Evolutionary conservation across 805 yeast species (phyloP), one percentile per base, ranked within the genome.

Genomic region (Yamadazyma phyllophila): DNA sequence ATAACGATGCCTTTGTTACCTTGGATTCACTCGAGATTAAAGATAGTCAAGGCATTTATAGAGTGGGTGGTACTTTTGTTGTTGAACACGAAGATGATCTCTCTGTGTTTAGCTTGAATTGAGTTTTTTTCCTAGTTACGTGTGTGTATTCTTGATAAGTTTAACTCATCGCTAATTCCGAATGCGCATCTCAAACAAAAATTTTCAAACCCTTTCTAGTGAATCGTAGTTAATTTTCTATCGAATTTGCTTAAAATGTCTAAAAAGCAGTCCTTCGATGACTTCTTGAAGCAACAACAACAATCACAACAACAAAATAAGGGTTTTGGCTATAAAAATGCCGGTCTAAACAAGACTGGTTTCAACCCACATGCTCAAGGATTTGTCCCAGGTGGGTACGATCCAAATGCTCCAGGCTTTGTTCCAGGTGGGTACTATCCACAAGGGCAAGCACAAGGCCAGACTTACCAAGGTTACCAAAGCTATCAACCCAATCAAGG

Each of bases 281-380:
- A 78, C 46, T 78, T 68, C 58, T 58, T 77, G 52, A 76, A 72
- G 62, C 66, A 66, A 57, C 80, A 76, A 60, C 67, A 51, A 55
- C 66, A 43, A 48, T 54, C 50, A 41, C 69, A 59, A 50, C 61
- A 48, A 45, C 61, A 58, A 54, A 65, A 63, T 27, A 63, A 63
- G 47, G 73, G 71, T 17, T 58, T 46, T 38, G 64, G 63, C 5
- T 57, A 57, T 35, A 55, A 55, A 38, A 51, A 51, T 42, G 56
- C 55, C 26, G 53, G 53, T 9, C 35, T 42, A 20, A 37, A 26
- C 29, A 26, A 48, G 14, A 2, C 33, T 8, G 24, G 36, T 16
- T 48, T 27, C 34, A 47, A 48, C 39, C 53, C 52, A 14, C 43
- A 51, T 33, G 15, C 43, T 38, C 55, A 49, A 47, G 52, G 53